Percentiles rank a stretch among this genome's conserved stretches.
These are phyloP conservation scores for Ophiostoma himal-ulmi DNA, from an alignment of 2,329 filamentous ascomycete genomes.

Conservation along the genomic window DNA sequence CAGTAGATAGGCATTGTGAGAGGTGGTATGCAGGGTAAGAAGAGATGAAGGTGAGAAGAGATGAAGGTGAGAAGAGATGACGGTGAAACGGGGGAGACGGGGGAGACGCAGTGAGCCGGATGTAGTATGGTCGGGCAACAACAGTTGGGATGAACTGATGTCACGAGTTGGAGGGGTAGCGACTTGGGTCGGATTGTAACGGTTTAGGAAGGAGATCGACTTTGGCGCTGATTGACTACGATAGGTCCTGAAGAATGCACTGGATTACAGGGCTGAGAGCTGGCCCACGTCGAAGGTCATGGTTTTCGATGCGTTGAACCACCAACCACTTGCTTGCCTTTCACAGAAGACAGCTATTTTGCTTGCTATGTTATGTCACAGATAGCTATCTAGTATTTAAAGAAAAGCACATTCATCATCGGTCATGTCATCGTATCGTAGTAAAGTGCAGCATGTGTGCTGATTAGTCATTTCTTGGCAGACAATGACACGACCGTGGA, in stretches of 20 bases:
- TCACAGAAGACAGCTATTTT: neutral
- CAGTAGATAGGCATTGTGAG: constrained; percentile 32
- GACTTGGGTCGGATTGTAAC: neutral
- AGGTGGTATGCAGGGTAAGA: neutral
- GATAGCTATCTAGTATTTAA: neutral
- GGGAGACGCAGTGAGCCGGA: neutral
- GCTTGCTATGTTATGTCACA: neutral
- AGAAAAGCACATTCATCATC: neutral
- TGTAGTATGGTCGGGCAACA: neutral
- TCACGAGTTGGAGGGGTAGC: neutral
- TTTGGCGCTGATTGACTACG: neutral
- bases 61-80: neutral
- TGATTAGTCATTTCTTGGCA: neutral
- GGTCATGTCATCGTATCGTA: neutral
- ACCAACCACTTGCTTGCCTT: neutral
- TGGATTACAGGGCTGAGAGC: neutral
- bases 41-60: too few relatives aligned
- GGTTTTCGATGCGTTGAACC: neutral
- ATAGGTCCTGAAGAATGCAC: neutral
- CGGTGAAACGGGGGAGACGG: neutral
- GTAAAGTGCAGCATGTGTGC: neutral
- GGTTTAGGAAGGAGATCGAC: neutral
- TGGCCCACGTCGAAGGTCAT: neutral
- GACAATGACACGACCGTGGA: neutral
- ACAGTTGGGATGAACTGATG: neutral